Base-by-base conservation (phyloP, 2,329 filamentous ascomycete genomes). In the Hirsutella minnesotensis region DNA sequence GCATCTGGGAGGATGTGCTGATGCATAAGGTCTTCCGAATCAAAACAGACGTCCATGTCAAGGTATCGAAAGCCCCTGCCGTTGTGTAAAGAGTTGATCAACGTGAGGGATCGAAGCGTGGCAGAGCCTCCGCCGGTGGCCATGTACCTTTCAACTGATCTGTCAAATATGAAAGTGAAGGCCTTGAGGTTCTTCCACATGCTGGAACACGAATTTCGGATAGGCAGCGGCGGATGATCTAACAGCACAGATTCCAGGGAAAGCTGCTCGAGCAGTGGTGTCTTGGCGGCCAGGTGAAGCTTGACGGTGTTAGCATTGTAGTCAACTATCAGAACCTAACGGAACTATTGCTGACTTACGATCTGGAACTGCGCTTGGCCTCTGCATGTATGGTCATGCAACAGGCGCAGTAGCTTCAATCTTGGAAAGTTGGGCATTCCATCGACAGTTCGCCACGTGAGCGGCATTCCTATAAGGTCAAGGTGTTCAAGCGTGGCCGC, bases 211-310 rank as follows among this genome's bases (percentile, higher is more conserved):
- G 44, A 36, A 3, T 51, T 41, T 27, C 40, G 21, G 46, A 52
- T 27, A 40, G 30, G 38, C 21, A 15, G 9, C 2, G 20, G 33
- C n/a, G 40, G 29, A 9, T 42, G n/a, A 20, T 46, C 46, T 9
- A 59, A 46, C 8, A 53, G 49, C 2, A 57, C 47, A 9, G 56
- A 55, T 19, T 51, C 50, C 27, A 63, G 44, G 48, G 51, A 57
- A 3, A 64, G 47, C 39, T 64, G 60, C 40, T 63, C 53, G 12
- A 63, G 34, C 1, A 45, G 47, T 10, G 56, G 60, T n/a, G 53
- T 54, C 33, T 53, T 55, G 1, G 38, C 20, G 18, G 54, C 53
- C 5, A 59, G 16, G 9, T 40, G 36, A 35, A 59, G 52, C 59
- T 63, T 18, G 5, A 12, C n/a, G 20, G 3, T 21, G 19, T 41